phyloP scores from a whole-genome alignment of 192 early-diverging fungal genomes.

The Podila clonocystis region DNA sequence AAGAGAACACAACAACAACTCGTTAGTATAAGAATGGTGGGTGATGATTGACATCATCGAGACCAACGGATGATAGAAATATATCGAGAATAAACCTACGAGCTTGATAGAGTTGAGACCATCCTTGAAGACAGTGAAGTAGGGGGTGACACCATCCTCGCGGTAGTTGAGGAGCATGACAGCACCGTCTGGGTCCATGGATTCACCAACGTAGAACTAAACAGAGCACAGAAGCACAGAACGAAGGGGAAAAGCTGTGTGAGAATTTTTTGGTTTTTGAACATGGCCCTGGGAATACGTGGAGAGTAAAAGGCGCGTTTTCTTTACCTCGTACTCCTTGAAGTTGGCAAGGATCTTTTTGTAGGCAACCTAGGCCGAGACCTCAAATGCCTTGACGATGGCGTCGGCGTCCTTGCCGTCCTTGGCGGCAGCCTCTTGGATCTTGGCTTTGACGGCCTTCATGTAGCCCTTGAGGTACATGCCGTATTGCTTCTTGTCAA shows the following conservation, averaged over 20 bases:
- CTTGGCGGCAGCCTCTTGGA: constrained; percentile 56
- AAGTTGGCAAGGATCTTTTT: constrained; percentile 83
- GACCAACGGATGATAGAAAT: no score
- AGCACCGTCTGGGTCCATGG: constrained; percentile 86
- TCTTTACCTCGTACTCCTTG: constrained; percentile 50
- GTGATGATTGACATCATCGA: no score
- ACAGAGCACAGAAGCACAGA: not conserved
- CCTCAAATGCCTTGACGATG: constrained; percentile 65
- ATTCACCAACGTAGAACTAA: constrained; percentile 82
- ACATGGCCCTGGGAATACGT: no score
- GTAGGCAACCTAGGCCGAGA: constrained; percentile 60
- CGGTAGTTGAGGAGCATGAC: constrained; percentile 90
- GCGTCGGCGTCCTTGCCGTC: constrained; percentile 63
- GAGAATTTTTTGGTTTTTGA: no score
- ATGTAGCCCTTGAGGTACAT: constrained; percentile 92
- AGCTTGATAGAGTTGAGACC: constrained; percentile 81
- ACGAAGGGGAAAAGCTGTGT: not conserved
- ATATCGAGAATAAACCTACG: constrained; percentile 15
- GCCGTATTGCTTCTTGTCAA: constrained; percentile 90
- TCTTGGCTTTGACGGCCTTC: constrained; percentile 72
- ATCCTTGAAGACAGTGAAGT: constrained; percentile 88
- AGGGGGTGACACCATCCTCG: constrained; percentile 89
- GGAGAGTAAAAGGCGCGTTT: no score
- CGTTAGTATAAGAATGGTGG: no score
- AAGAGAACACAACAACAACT: no score